Percentiles rank a stretch among this genome's conserved stretches.
Evolutionary conservation across 2,329 filamentous ascomycete species (phyloP).

Genomic region (Parascedosporium putredinis): DNA sequence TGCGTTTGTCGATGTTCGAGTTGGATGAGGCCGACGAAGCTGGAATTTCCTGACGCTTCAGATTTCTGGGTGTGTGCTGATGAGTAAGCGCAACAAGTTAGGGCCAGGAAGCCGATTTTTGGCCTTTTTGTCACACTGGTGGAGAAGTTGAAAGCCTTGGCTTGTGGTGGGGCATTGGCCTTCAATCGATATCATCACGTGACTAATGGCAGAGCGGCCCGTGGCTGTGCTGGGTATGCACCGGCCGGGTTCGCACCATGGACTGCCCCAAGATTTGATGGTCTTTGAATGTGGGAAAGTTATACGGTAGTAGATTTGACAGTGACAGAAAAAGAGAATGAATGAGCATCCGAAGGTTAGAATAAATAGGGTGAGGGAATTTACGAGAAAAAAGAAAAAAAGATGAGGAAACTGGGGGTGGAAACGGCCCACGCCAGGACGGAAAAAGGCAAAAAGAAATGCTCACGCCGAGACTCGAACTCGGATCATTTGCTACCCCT

Average conservation of each 20-base stretch:
- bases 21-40: background rate
- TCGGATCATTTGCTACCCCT: slow-evolving; percentile 7
- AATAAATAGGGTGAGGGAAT: too few species aligned
- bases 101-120: background rate
- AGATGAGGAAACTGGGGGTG: background rate
- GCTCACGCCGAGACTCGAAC: slow-evolving; percentile 7
- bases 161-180: too few species aligned
- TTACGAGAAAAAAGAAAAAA: background rate
- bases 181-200: too few species aligned
- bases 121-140: background rate
- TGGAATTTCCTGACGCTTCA: slow-evolving; percentile 8
- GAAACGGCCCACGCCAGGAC: too few species aligned
- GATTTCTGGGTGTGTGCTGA: slow-evolving; percentile 9
- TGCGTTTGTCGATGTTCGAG: slow-evolving; percentile 5
- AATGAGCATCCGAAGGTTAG: too few species aligned
- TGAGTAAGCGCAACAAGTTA: slow-evolving; percentile 6
- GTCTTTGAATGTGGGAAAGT: too few species aligned
- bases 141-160: too few species aligned
- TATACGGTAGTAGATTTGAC: background rate
- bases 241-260: too few species aligned
- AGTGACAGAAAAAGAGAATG: background rate
- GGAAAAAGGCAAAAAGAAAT: slow-evolving; percentile 1
- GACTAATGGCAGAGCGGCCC: too few species aligned
- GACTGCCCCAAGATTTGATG: too few species aligned
- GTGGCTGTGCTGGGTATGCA: too few species aligned